phyloP scores from a whole-genome alignment of 1,284 basidiomycete species.

The Naganishia liquefaciens region DNA sequence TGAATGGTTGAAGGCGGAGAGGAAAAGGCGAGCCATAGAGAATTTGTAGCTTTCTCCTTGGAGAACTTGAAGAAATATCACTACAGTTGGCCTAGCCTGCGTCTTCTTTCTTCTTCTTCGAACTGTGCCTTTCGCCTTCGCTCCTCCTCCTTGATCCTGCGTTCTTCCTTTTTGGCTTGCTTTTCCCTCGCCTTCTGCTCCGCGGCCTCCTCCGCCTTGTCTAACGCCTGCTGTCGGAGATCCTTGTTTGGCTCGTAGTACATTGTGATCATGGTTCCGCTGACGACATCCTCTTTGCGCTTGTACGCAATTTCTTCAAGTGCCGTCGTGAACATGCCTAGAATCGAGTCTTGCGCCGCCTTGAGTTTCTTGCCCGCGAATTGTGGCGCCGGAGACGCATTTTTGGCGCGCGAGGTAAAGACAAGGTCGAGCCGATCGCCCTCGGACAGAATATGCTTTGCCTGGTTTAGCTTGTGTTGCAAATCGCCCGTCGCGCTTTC shows the following conservation, averaged over 20 bases:
- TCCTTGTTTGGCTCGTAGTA: conserved; percentile 83
- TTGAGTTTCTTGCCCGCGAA: conserved; percentile 29
- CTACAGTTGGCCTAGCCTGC: conserved; percentile 99
- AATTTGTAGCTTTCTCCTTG: background rate
- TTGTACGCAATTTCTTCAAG: conserved; percentile 79
- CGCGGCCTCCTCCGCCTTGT: conserved; percentile 71
- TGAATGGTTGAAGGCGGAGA: conserved; percentile 15
- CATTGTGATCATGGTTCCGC: conserved; percentile 68
- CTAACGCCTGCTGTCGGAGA: conserved; percentile 84
- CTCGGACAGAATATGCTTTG: conserved; percentile 41
- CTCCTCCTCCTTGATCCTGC: conserved; percentile 98
- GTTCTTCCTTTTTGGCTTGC: conserved; percentile 97
- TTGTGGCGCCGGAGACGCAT: background rate
- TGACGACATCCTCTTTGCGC: conserved; percentile 80
- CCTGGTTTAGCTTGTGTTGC: conserved; percentile 43
- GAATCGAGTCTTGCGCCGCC: conserved; percentile 65
- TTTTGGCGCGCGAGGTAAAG: conserved; percentile 35
- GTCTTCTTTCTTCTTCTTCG: conserved; percentile 97
- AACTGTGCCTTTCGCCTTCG: conserved; percentile 85
- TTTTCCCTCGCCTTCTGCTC: conserved; percentile 79
- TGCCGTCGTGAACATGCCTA: conserved; percentile 67
- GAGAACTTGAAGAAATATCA: conserved; percentile 58
- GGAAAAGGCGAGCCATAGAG: background rate
- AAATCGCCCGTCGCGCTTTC: conserved; percentile 45
- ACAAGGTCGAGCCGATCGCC: conserved; percentile 50